phyloP scores from a whole-genome alignment of 2,329 filamentous ascomycete species.

The Ophiostoma himal-ulmi region DNA sequence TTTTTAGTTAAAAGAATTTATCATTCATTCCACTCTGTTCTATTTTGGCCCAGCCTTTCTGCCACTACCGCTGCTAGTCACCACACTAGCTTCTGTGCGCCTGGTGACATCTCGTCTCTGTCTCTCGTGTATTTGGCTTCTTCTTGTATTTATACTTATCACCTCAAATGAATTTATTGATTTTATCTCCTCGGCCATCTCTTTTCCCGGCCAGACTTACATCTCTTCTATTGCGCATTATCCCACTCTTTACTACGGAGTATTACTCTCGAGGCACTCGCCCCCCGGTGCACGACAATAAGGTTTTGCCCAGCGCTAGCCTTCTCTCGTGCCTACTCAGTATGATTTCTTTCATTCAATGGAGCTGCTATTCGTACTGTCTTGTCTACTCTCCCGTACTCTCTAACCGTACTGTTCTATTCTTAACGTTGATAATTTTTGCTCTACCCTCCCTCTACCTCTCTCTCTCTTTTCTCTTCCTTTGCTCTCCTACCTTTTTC shows the following conservation, averaged over 20 bases:
- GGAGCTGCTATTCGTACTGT: not conserved
- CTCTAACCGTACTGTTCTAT: not conserved
- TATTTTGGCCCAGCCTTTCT: conserved; percentile 7
- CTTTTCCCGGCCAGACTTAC: not conserved
- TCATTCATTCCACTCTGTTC: conserved; percentile 3
- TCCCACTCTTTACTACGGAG: not conserved
- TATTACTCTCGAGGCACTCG: not conserved
- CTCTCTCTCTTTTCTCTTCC: not conserved
- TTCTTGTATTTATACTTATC: not conserved
- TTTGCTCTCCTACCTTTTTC: not conserved
- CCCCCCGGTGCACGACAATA: not conserved
- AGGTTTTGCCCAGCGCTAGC: conserved; percentile 6
- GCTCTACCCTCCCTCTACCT: not conserved
- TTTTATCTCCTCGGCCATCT: not conserved
- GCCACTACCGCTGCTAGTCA: conserved; percentile 9
- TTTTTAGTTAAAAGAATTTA: not conserved
- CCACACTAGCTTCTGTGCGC: conserved; percentile 1
- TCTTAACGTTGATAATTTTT: not conserved
- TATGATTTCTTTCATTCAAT: not conserved
- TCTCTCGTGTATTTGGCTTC: not conserved
- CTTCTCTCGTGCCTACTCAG: not conserved
- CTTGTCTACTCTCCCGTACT: not conserved
- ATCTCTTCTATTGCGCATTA: not conserved
- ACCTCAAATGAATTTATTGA: not conserved
- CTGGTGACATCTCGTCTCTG: not conserved